Evolutionary conservation across 1,284 basidiomycete genomes (phyloP).

Genomic region (Microbotryum violaceum): DNA sequence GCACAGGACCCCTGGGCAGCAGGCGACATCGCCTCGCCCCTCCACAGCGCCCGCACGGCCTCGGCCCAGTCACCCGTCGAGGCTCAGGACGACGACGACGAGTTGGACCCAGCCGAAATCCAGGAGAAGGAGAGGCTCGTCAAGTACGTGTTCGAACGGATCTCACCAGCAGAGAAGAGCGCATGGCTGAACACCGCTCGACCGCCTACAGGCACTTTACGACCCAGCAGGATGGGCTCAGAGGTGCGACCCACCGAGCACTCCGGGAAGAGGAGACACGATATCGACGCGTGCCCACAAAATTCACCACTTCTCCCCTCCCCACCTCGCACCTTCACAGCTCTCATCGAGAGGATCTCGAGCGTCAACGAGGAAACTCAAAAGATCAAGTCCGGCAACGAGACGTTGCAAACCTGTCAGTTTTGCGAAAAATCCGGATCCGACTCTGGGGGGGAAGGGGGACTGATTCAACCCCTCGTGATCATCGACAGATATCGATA

Average conservation of each 20-base stretch:
- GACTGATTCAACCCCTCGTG: not conserved
- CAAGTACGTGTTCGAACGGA: not conserved
- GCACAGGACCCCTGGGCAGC: conserved; percentile 21
- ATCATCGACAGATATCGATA: conserved; percentile 57
- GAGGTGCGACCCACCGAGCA: conserved; percentile 9
- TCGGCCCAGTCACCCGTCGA: not conserved
- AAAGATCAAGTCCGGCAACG: conserved; percentile 66
- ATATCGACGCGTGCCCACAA: no score
- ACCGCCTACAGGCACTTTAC: conserved; percentile 13
- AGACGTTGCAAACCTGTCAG: conserved; percentile 64
- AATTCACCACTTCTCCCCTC: no score
- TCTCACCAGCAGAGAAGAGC: no score
- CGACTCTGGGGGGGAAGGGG: no score
- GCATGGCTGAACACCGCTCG: no score
- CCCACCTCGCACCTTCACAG: conserved; percentile 43
- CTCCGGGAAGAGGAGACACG: not conserved
- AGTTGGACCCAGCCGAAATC: conserved; percentile 13
- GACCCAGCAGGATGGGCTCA: conserved; percentile 21
- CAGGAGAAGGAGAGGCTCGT: conserved; percentile 22
- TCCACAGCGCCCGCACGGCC: no score
- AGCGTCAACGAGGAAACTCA: conserved; percentile 64
- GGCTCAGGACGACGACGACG: not conserved
- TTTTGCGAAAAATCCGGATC: not conserved
- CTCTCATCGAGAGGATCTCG: conserved; percentile 58
- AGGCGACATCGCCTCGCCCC: not conserved